These are phyloP conservation scores for Sugiyamaella qingdaonensis DNA, from an alignment of 805 yeast species.

Conservation along the genomic window DNA sequence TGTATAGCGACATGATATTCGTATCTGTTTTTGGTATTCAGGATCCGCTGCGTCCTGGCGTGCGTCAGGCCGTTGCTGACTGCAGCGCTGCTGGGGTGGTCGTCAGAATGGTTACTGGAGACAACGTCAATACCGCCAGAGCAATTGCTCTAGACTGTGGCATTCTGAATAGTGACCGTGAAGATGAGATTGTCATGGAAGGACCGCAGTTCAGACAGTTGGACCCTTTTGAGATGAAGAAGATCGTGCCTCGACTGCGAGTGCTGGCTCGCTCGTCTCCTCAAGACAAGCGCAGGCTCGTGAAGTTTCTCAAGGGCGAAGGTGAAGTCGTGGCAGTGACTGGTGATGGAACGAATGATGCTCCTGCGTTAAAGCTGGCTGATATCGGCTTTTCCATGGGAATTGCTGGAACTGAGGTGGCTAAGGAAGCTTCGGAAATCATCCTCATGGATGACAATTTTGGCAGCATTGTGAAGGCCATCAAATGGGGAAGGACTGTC, in stretches of 20 bases:
- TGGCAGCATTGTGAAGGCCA: slow-evolving; percentile 90
- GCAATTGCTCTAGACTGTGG: slow-evolving; percentile 88
- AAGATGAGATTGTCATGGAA: slow-evolving; percentile 71
- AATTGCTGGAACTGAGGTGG: slow-evolving; percentile 96
- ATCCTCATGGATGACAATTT: slow-evolving; percentile 93
- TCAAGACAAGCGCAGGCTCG: slow-evolving; percentile 86
- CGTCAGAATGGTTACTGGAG: slow-evolving; percentile 98
- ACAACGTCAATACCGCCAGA: slow-evolving; percentile 82
- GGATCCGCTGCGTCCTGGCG: slow-evolving; percentile 91
- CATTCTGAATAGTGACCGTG: slow-evolving; percentile 46
- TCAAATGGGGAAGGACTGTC: slow-evolving; percentile 98
- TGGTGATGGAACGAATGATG: slow-evolving; percentile 99
- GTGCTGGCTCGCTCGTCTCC: slow-evolving; percentile 95
- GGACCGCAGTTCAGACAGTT: slow-evolving; percentile 85
- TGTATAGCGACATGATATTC: slow-evolving; percentile 40
- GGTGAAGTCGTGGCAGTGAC: slow-evolving; percentile 98
- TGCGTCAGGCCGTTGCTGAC: slow-evolving; percentile 77
- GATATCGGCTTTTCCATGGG: slow-evolving; percentile 99
- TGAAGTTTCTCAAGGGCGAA: slow-evolving; percentile 66
- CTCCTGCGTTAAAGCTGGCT: slow-evolving; percentile 93
- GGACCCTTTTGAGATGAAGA: slow-evolving; percentile 48
- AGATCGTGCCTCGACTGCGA: slow-evolving; percentile 65
- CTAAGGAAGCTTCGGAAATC: slow-evolving; percentile 94
- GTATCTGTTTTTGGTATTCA: slow-evolving; percentile 87
- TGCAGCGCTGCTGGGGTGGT: slow-evolving; percentile 90